Percentiles rank a stretch among this genome's conserved stretches.
These are phyloP conservation scores for Colletotrichum orbiculare DNA, from an alignment of 2,329 filamentous ascomycete species.

Conservation along the genomic window DNA sequence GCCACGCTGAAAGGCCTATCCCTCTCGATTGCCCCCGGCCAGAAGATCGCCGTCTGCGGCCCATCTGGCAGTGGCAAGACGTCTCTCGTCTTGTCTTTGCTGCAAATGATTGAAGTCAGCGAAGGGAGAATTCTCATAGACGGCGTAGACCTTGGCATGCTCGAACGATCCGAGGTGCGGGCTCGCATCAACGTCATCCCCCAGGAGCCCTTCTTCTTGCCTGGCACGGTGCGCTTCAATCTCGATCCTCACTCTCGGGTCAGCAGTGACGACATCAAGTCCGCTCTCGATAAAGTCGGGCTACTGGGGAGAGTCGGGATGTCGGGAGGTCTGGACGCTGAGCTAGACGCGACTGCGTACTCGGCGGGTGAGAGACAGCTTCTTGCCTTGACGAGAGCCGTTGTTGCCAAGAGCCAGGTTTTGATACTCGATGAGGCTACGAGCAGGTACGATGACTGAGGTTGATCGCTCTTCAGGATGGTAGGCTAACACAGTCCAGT, in stretches of 20 bases:
- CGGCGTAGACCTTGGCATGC: conserved; percentile 47
- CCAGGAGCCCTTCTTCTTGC: conserved; percentile 63
- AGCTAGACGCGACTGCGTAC: conserved; percentile 46
- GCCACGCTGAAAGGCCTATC: conserved; percentile 41
- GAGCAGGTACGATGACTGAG: conserved; percentile 14
- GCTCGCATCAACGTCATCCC: conserved; percentile 55
- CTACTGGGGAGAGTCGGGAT: conserved; percentile 54
- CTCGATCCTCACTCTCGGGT: conserved; percentile 54
- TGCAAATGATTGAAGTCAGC: conserved; percentile 60
- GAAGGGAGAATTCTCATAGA: conserved; percentile 57
- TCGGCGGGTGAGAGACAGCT: conserved; percentile 60
- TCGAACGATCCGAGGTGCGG: conserved; percentile 40
- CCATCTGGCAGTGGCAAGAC: conserved; percentile 48
- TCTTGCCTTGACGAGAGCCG: conserved; percentile 58
- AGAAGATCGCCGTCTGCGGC: conserved; percentile 49
- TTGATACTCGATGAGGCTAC: conserved; percentile 22
- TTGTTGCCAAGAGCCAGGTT: conserved; percentile 46
- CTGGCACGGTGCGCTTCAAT: conserved; percentile 60
- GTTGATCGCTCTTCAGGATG: background rate
- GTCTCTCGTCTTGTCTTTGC: conserved; percentile 53
- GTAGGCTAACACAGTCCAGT: background rate
- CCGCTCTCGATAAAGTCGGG: conserved; percentile 58
- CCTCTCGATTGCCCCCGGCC: conserved; percentile 35
- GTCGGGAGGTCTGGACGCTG: conserved; percentile 50
- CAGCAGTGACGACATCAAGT: conserved; percentile 55